Evolutionary conservation across 2,329 filamentous ascomycete species (phyloP), one percentile per base, ranked within the genome.

Genomic region (Simplicillium sp.): DNA sequence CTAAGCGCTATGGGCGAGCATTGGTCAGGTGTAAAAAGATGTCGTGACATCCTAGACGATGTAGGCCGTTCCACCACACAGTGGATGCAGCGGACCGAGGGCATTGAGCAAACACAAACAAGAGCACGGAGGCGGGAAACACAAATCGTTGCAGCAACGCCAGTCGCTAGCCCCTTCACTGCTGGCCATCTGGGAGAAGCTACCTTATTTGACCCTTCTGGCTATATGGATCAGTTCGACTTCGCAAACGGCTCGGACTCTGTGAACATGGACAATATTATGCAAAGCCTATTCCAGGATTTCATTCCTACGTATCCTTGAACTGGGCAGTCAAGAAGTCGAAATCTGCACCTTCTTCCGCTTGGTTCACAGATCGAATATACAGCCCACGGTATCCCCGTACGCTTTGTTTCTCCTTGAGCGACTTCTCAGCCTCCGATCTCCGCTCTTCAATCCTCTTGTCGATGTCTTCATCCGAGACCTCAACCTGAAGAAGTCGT

Each of bases 381-480:
- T 79, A 82, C 37, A 82, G 50, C 0, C 75, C 76, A 2, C 72
- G 58, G 55, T 81, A 82, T 0, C 77, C 77, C 48, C 76, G 66
- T 49, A 60, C 20, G 9, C 20, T 25, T 67, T 3, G 44, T 52
- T 36, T 58, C 54, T 41, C 64, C 29, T 50, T 45, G 38, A 53
- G 51, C 13, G 54, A 46, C 12, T 54, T 53, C 43, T 50, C 37
- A 34, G 52, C 47, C 29, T 52, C 46, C 36, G 68, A 62, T 46
- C 70, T 75, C 76, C 84, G 87, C 46, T 67, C 70, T 43, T 64
- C 64, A 46, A 82, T 60, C 42, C 88, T 69, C 44, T 56, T 59
- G 39, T 66, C 58, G 37, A 95, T 75, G 60, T 94, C 86, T 43
- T 80, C 80, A 4, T 84, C 77, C 1, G 70, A 71, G 1, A 94